A percentile compares a stretch with the other conserved stretches of the same genome.
These are phyloP conservation scores for Gentiana macrophylla DNA, from an alignment of 257 asterid genomes.

Conservation along the genomic window DNA sequence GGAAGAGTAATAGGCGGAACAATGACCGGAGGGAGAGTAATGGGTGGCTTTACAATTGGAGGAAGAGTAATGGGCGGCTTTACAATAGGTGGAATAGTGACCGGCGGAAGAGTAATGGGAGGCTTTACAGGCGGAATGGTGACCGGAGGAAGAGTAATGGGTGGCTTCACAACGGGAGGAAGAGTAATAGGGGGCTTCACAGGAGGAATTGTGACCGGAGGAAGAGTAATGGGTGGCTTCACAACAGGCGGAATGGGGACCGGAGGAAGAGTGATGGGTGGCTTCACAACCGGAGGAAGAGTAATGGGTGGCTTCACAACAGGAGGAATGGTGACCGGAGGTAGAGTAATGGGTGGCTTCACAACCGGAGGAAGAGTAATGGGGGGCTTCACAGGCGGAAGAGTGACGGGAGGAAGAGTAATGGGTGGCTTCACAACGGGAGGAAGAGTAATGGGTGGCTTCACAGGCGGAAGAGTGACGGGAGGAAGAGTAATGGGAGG, in stretches of 20 bases:
- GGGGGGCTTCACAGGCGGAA: conserved; percentile 6
- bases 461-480: conserved; percentile 3
- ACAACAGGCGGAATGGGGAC: conserved; percentile 11
- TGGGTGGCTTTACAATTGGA: not conserved
- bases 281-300: no score
- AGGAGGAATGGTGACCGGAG: no score
- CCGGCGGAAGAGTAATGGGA: conserved; percentile 21
- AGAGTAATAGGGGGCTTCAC: no score
- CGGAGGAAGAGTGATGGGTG: no score
- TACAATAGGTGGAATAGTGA: conserved; percentile 13
- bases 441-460: conserved; percentile 1
- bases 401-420: conserved; percentile 3
- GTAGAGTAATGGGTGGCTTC: no score
- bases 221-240: conserved; percentile 8
- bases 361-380: no score
- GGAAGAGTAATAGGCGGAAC: no score
- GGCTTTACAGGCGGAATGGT: conserved; percentile 11
- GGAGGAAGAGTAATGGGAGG: conserved; percentile 8
- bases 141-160: no score
- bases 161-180: no score
- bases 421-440: not conserved
- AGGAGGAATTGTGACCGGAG: no score
- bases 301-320: not conserved
- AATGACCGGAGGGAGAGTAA: no score
- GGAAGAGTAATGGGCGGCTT: no score